Conservation (phyloP, 768 basidiomycete species). For the Infundibulicybe gibba region DNA sequence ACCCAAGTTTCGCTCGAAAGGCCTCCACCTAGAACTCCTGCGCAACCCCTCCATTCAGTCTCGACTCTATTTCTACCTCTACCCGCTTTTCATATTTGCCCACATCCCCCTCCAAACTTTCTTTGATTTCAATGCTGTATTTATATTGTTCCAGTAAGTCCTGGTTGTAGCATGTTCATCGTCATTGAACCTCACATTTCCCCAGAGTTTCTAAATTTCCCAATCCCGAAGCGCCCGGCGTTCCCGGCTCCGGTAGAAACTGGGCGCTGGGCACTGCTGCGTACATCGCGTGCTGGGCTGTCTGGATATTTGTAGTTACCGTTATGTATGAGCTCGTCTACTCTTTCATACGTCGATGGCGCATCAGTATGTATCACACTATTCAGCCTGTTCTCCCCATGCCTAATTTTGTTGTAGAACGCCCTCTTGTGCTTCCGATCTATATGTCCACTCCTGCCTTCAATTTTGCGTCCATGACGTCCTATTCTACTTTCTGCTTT, state of each 20-base stretch:
- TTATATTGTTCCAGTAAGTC: constrained; percentile 79
- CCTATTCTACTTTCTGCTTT: constrained; percentile 83
- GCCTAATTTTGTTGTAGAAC: constrained; percentile 46
- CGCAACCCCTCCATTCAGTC: constrained; percentile 53
- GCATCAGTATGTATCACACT: constrained; percentile 58
- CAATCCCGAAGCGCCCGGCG: constrained; percentile 63
- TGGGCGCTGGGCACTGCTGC: constrained; percentile 84
- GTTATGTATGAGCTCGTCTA: constrained; percentile 76
- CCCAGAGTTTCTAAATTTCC: constrained; percentile 72
- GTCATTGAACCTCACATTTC: neutral
- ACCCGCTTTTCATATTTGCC: constrained; percentile 67
- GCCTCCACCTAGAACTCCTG: constrained; percentile 66
- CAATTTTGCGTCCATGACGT: constrained; percentile 71
- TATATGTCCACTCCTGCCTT: constrained; percentile 80
- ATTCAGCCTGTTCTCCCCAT: constrained; percentile 1
- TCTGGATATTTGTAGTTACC: constrained; percentile 71
- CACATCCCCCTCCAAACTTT: constrained; percentile 78
- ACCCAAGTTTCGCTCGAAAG: constrained; percentile 65
- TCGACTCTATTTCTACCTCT: constrained; percentile 63
- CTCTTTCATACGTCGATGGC: constrained; percentile 73
- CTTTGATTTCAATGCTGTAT: constrained; percentile 88
- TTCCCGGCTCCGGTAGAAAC: constrained; percentile 67
- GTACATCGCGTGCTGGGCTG: constrained; percentile 78
- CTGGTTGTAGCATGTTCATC: constrained; percentile 5
- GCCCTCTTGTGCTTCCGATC: constrained; percentile 78